A percentile compares a stretch with the other conserved stretches of the same genome.
Evolutionary conservation across 1,284 basidiomycete genomes (phyloP).

Genomic region (Trichosporon ovoides): DNA sequence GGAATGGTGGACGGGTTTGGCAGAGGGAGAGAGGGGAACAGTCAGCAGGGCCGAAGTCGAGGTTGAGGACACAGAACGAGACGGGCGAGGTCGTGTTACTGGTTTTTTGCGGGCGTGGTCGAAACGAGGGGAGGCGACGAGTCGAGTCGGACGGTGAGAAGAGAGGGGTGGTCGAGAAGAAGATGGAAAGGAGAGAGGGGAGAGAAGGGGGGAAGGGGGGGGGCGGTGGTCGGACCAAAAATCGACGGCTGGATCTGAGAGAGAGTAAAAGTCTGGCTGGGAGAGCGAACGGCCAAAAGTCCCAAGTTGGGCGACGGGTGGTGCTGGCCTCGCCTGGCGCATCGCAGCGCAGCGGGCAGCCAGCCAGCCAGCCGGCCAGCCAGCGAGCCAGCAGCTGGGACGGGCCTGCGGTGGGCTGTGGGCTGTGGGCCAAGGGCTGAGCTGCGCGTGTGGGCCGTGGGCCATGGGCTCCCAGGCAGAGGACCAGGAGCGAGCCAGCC

Average conservation of each 20-base stretch:
- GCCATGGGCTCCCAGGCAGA: too few relatives aligned
- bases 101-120: background rate
- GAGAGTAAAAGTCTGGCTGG: background rate
- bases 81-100: background rate
- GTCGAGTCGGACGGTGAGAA: background rate
- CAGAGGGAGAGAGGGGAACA: background rate
- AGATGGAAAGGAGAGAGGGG: background rate
- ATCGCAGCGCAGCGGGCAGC: background rate
- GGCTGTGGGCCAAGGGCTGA: too few relatives aligned
- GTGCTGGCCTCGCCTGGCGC: background rate
- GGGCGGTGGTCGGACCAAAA: slow-evolving; percentile 1
- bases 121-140: background rate
- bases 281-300: slow-evolving; percentile 2
- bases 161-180: background rate
- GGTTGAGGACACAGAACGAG: background rate
- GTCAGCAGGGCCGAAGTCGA: slow-evolving; percentile 13
- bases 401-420: background rate
- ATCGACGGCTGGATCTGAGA: background rate
- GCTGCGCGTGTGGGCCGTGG: background rate
- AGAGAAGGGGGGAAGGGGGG: background rate
- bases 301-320: background rate
- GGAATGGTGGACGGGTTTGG: background rate
- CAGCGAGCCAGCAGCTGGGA: too few relatives aligned
- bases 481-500: too few relatives aligned
- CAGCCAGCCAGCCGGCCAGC: too few relatives aligned